Conservation (phyloP, 78 protist genomes). For the Goniomonas avonlea region DNA sequence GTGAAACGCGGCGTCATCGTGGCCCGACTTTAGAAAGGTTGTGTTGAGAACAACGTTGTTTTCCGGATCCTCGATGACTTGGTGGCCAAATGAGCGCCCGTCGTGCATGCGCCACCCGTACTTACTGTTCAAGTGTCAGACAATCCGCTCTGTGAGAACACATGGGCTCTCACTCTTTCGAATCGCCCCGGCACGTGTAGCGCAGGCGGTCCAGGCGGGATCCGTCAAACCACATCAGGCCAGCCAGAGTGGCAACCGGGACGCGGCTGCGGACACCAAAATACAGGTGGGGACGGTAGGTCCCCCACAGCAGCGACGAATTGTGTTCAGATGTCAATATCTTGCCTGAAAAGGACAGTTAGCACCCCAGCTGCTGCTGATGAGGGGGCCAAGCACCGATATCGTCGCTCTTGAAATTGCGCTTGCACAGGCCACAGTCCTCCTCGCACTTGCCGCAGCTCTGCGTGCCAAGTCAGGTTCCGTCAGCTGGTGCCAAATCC, state of each 20-base stretch:
- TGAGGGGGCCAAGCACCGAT: too few species aligned
- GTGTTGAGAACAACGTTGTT: not conserved
- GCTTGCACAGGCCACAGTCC: too few species aligned
- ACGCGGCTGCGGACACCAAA: constrained; percentile 20
- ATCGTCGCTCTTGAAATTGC: too few species aligned
- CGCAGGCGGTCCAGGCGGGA: not conserved
- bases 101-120: constrained; percentile 23
- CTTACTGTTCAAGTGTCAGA: too few species aligned
- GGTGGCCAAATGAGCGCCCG: not conserved
- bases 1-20: too few species aligned
- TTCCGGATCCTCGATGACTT: not conserved
- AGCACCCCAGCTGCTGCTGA: too few species aligned
- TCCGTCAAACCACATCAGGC: constrained; percentile 22
- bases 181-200: not conserved
- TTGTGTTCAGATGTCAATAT: not conserved
- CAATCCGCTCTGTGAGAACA: constrained; percentile 1
- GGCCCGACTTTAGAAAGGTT: not conserved
- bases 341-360: too few species aligned
- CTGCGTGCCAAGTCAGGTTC: too few species aligned
- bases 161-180: constrained; percentile 4
- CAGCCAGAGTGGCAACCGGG: constrained; percentile 17
- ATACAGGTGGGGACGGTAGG: constrained; percentile 35
- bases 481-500: too few species aligned
- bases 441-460: too few species aligned
- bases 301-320: constrained; percentile 35